Conservation (phyloP, 1,284 basidiomycete genomes). For the Trametes versicolor region DNA sequence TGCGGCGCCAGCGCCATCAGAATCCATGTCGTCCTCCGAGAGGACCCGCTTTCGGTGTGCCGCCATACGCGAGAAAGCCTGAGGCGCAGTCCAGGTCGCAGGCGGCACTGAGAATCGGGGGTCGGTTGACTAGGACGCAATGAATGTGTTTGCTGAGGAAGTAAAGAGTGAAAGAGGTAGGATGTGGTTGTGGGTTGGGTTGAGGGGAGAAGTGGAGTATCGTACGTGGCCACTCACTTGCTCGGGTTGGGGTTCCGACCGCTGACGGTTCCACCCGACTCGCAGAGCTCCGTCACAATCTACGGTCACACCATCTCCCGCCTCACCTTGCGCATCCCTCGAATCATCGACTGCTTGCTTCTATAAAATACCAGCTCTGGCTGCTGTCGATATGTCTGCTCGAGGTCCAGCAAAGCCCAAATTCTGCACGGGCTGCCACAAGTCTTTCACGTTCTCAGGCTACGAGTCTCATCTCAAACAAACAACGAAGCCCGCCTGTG, state of each 20-base stretch:
- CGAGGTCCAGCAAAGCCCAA: not conserved
- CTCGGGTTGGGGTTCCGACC: not conserved
- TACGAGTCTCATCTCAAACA: slow-evolving; percentile 1
- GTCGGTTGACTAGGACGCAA: too few species aligned
- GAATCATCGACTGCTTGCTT: too few species aligned
- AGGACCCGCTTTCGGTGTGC: not conserved
- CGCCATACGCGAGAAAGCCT: not conserved
- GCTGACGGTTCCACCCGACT: not conserved
- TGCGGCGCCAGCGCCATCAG: not conserved
- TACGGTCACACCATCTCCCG: not conserved
- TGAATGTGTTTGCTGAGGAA: not conserved
- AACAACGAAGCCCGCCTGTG: not conserved
- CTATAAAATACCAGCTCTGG: too few species aligned
- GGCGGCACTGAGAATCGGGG: not conserved
- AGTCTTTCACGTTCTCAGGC: not conserved
- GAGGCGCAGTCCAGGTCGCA: not conserved
- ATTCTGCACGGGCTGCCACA: not conserved
- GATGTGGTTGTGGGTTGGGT: too few species aligned
- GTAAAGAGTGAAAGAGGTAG: not conserved
- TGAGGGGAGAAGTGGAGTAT: too few species aligned
- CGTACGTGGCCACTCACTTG: too few species aligned
- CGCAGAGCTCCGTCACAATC: not conserved
- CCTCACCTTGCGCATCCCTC: not conserved
- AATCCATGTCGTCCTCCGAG: not conserved
- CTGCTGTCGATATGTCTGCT: not conserved